A percentile compares a stretch with the other conserved stretches of the same genome.
These are phyloP conservation scores for Globisporangium nagaii DNA, from an alignment of 352 stramenopile species.

Conservation along the genomic window DNA sequence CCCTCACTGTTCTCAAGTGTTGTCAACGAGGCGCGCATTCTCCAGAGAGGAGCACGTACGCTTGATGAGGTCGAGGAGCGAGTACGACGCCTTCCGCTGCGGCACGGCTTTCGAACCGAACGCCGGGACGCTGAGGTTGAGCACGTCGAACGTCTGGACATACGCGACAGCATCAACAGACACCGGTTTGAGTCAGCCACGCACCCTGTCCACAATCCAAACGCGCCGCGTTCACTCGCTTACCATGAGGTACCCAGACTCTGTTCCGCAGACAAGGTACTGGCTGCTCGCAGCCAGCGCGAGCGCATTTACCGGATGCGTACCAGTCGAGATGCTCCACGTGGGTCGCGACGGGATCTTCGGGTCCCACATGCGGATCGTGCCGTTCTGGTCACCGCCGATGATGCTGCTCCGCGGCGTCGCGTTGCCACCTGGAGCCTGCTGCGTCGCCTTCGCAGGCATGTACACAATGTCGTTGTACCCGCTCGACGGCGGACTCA, in stretches of 20 bases:
- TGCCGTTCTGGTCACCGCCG: constrained; percentile 56
- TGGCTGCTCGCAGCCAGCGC: constrained; percentile 38
- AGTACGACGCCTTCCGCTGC: constrained; percentile 34
- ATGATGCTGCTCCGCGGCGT: constrained; percentile 28
- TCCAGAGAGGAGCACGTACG: constrained; percentile 26
- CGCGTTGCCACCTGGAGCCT: not conserved
- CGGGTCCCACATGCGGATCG: constrained; percentile 63
- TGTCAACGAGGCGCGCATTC: too few relatives aligned
- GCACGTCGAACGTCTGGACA: constrained; percentile 56
- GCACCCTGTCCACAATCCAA: not conserved
- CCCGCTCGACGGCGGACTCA: constrained; percentile 60
- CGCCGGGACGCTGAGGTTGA: constrained; percentile 52
- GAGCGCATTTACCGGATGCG: constrained; percentile 43
- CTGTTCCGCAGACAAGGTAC: constrained; percentile 52
- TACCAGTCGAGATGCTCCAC: constrained; percentile 50
- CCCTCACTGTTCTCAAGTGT: too few relatives aligned
- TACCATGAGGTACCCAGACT: constrained; percentile 57
- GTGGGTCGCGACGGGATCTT: constrained; percentile 40
- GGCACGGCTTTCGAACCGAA: constrained; percentile 61
- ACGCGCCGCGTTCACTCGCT: not conserved
- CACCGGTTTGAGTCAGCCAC: too few relatives aligned
- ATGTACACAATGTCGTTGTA: constrained; percentile 79
- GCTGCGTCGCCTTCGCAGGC: not conserved
- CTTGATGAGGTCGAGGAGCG: constrained; percentile 43
- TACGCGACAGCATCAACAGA: not conserved